Evolutionary conservation across 2,329 filamentous ascomycete species (phyloP).

Genomic region (Ophiostoma sp.): DNA sequence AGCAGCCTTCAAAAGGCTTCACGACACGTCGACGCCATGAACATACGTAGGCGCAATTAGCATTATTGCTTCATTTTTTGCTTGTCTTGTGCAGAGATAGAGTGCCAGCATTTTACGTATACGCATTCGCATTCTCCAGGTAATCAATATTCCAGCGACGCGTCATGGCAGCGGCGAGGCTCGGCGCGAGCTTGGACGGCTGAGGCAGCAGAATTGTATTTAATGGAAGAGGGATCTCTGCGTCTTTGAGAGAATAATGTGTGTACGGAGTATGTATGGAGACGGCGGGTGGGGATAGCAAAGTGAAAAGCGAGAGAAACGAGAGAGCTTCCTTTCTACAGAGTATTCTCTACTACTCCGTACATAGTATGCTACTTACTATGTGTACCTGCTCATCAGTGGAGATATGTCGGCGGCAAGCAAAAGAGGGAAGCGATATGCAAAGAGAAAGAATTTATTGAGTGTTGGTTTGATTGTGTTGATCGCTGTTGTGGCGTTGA

Average conservation of each 20-base stretch:
- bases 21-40: conserved; percentile 9
- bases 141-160: conserved; percentile 8
- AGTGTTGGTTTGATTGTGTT: neutral
- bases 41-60: neutral
- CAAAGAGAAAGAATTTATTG: neutral
- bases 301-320: neutral
- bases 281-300: neutral
- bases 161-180: conserved; percentile 8
- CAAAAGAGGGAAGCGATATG: neutral
- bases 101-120: neutral
- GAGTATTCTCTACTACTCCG: no score
- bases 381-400: neutral
- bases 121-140: neutral
- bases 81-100: neutral
- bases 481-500: neutral
- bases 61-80: neutral
- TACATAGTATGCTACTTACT: no score
- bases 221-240: neutral
- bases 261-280: neutral
- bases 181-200: neutral
- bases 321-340: neutral
- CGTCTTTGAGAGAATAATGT: neutral
- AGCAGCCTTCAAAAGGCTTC: neutral
- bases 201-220: neutral
- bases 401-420: neutral